Base-by-base conservation (phyloP, 2,329 filamentous ascomycete species). In the Thyridium curvatum region DNA sequence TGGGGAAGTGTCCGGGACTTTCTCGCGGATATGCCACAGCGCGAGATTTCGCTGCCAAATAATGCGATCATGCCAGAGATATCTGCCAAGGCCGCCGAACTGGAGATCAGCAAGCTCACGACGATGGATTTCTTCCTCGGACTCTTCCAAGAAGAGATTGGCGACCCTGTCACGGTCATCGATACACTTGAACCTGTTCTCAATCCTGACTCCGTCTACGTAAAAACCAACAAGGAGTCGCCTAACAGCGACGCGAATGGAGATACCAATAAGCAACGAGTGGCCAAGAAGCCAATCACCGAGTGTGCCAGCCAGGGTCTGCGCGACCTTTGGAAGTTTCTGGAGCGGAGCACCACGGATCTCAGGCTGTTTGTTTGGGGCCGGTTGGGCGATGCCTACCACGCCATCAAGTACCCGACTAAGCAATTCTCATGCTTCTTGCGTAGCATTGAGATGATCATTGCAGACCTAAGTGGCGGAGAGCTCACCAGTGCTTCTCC, bases 111-210 rank as follows among this genome's bases (percentile, higher is more conserved):
- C 12, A 89, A 90, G 52, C 72, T 97, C 28, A 95, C 87, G 12
- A 97, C 91, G 1, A 93, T 94, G 77, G 91, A 96, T 54, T 97
- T 97, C 59, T 97, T 98, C 60, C 72, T 89, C 37, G 86, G 82
- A 30, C 77, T 98, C 1, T 97, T 97, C 56, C 84, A 86, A 43
- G 82, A 89, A 30, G 84, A 93, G 41, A 77, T 82, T 42, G 80
- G 83, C 34, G 83, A 96, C 49, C 86, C 91, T 0, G 76, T 91
- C 12, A 75, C 82, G 5, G 79, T 96, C 15, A 96, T 98, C 42
- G 89, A 96, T 53, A 93, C 82, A 18, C 67, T 98, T 29, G 93
- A 98, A 53, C 93, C 93, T 4, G 85, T 98, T 9, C 69, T 98
- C 5, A 91, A 96, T 45, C 82, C 85, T 1, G 66, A 72, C 4